phyloP scores from a whole-genome alignment of 1,284 basidiomycete genomes.

The Ustilago vetiveriae region DNA sequence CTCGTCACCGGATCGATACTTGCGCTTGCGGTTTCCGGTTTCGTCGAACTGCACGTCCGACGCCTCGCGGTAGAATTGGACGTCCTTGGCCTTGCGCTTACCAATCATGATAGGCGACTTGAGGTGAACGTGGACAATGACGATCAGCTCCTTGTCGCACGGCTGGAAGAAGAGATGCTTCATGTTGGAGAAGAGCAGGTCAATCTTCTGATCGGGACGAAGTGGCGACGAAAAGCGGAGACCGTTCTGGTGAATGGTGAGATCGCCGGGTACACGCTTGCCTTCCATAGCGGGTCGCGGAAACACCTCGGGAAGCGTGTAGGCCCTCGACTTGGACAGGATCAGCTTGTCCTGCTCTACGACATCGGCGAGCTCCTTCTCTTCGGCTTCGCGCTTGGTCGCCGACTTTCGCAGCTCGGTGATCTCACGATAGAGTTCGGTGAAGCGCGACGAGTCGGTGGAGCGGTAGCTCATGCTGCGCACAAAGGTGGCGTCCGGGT shows the following conservation, averaged over 20 bases:
- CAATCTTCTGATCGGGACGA: slow-evolving; percentile 64
- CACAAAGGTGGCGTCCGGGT: slow-evolving; percentile 95
- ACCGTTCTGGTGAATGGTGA: slow-evolving; percentile 98
- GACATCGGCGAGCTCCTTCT: slow-evolving; percentile 97
- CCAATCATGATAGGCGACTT: slow-evolving; percentile 98
- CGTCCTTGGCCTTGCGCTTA: slow-evolving; percentile 97
- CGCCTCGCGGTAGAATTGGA: slow-evolving; percentile 98
- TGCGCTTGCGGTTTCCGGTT: slow-evolving; percentile 97
- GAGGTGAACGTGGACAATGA: slow-evolving; percentile 92
- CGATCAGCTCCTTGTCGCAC: slow-evolving; percentile 94
- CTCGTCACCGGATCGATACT: slow-evolving; percentile 96
- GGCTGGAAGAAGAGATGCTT: slow-evolving; percentile 99
- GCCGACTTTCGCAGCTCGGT: slow-evolving; percentile 95
- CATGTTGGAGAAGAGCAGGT: slow-evolving; percentile 91
- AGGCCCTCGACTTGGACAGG: slow-evolving; percentile 74
- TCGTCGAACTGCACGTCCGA: slow-evolving; percentile 98
- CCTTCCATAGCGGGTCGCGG: slow-evolving; percentile 92
- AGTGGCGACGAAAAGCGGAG: slow-evolving; percentile 85
- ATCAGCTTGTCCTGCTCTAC: slow-evolving; percentile 90
- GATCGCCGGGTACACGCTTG: slow-evolving; percentile 87
- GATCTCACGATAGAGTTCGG: slow-evolving; percentile 88
- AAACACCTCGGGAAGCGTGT: slow-evolving; percentile 84
- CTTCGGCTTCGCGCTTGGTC: slow-evolving; percentile 95
- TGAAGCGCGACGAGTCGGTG: slow-evolving; percentile 86
- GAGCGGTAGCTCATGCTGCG: slow-evolving; percentile 95